These are phyloP conservation scores for Alopecurus myosuroides DNA, from an alignment of 176 grass and related monocot genomes.

Conservation along the genomic window DNA sequence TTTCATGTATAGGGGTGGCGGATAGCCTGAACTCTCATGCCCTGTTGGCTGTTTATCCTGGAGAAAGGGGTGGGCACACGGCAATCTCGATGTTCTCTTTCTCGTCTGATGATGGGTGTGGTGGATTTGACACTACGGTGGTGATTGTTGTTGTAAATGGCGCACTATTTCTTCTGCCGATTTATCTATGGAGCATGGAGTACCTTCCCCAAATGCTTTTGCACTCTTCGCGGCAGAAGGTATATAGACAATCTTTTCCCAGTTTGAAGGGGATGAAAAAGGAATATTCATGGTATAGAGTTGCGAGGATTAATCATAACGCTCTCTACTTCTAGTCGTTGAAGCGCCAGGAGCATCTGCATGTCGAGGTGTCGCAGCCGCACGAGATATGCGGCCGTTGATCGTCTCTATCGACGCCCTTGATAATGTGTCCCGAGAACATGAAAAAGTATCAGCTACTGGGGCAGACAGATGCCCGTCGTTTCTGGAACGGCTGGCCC, in stretches of 20 bases:
- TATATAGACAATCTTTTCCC: not conserved
- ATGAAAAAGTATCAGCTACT: too few species aligned
- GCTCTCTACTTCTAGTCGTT: too few species aligned
- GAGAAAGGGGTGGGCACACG: not conserved
- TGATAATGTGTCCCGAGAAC: too few species aligned
- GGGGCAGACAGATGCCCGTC: too few species aligned
- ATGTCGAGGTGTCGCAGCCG: too few species aligned
- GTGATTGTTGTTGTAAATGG: slow-evolving; percentile 33
- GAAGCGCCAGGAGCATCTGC: too few species aligned
- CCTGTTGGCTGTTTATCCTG: not conserved
- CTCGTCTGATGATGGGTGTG: slow-evolving; percentile 24
- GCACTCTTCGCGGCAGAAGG: not conserved
- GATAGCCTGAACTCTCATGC: slow-evolving; percentile 16
- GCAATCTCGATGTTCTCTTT: not conserved
- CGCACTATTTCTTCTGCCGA: slow-evolving; percentile 12
- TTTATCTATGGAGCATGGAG: not conserved
- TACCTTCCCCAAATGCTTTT: not conserved
- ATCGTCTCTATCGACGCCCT: too few species aligned
- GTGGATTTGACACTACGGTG: slow-evolving; percentile 8
- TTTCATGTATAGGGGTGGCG: not conserved
- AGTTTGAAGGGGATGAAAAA: not conserved
- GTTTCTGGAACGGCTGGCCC: too few species aligned
- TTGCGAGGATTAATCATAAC: not conserved
- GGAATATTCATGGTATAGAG: not conserved
- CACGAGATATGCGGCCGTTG: too few species aligned